Percentiles rank a stretch among this genome's conserved stretches.
Evolutionary conservation across 225 moss, liverwort and hornwort genomes (phyloP).

Genomic region (Pseudisothecium myosuroides): DNA sequence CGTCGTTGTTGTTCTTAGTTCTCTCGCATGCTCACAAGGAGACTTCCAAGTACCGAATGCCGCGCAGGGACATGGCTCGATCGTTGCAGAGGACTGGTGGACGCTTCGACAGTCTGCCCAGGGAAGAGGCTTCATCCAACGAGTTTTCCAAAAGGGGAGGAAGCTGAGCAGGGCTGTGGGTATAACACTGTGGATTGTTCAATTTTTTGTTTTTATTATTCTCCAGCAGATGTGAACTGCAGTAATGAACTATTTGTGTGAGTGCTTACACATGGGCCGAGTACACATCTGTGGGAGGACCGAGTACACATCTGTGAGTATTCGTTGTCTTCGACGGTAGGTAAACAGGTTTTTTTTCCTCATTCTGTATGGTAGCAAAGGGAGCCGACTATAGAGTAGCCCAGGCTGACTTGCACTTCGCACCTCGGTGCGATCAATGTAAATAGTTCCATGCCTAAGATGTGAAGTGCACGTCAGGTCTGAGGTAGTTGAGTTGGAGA

Average conservation of each 20-base stretch:
- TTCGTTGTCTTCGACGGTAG: background rate
- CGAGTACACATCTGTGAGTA: background rate
- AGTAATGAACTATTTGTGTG: background rate
- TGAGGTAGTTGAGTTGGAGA: background rate
- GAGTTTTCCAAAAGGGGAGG: background rate
- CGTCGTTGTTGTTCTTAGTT: constrained; percentile 23
- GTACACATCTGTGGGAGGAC: background rate
- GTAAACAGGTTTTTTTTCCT: background rate
- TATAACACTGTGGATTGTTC: background rate
- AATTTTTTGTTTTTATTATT: background rate
- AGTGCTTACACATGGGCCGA: background rate
- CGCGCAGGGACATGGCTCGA: constrained; percentile 8
- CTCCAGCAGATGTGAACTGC: background rate
- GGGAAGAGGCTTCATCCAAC: background rate
- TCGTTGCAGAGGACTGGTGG: background rate
- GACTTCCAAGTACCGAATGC: background rate
- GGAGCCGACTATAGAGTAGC: background rate
- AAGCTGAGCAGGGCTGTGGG: background rate
- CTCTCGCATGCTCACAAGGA: constrained; percentile 4
- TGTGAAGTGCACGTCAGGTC: constrained; percentile 15
- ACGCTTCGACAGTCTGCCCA: background rate
- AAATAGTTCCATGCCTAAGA: constrained; percentile 10
- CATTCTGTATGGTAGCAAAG: background rate
- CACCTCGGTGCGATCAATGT: constrained; percentile 12
- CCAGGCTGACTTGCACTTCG: constrained; percentile 15